Conservation (phyloP, 257 asterid species). For the Solanum sitiens region DNA sequence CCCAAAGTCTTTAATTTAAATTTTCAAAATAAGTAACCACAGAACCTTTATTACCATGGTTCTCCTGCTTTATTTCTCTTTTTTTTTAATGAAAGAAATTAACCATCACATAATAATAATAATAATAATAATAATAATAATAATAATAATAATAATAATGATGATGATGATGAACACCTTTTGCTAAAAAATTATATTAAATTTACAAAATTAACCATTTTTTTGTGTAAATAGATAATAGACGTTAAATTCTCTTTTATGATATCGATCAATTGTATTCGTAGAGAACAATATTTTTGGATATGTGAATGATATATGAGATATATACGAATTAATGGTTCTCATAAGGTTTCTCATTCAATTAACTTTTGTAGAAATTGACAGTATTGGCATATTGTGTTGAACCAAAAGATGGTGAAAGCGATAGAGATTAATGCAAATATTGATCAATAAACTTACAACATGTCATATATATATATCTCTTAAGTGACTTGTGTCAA, state of each 20-base stretch:
- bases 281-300: too few species aligned
- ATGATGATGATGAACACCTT: not conserved
- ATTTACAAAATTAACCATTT: not conserved
- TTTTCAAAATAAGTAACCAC: not conserved
- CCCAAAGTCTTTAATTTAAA: not conserved
- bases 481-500: not conserved
- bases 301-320: not conserved
- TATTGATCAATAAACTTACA: not conserved
- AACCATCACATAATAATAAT: not conserved
- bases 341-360: constrained; percentile 16
- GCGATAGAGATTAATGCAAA: constrained; percentile 4
- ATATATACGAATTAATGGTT: not conserved
- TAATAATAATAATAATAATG: too few species aligned
- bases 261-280: not conserved
- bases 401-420: constrained; percentile 32
- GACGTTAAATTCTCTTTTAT: not conserved
- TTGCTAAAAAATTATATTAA: not conserved
- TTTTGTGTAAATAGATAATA: not conserved
- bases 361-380: constrained; percentile 38
- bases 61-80: not conserved
- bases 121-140: too few species aligned
- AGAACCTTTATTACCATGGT: not conserved
- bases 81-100: not conserved
- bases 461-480: not conserved
- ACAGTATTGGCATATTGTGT: constrained; percentile 29